Evolutionary conservation across 176 grass and related monocot species (phyloP), one percentile per base, ranked within the genome.

Genomic region (Lolium rigidum): DNA sequence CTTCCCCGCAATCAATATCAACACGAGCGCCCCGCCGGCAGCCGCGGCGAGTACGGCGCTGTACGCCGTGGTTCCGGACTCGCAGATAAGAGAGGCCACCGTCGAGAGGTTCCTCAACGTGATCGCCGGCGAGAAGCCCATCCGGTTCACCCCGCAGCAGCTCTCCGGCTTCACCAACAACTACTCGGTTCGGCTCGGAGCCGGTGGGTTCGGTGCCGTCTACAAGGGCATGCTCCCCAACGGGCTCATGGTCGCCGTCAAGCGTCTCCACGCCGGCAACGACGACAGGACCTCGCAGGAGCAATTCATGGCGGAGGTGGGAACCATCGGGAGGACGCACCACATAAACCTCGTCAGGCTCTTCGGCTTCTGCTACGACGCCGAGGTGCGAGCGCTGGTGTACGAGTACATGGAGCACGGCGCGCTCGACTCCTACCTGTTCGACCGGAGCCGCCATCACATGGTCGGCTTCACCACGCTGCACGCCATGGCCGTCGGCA

Each of bases 351-450:
- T 72, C 4, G 69, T 22, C 41, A 22, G 69, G 39, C 69, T 72
- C 39, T 47, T 46, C 20, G 69, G 69, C 18, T 92, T 89, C 79
- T 92, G 90, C 78, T 83, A 79, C 55, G 86, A 88, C 73, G 86
- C 56, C 24, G 35, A 61, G 17, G 37, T 86, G 62, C 60, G 74
- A 12, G 73, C 87, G 44, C 83, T 92, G 1, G 90, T 92, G 10
- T 92, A 91, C 70, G 90, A 92, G 67, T 69, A 68, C 86, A 78
- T 86, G 79, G 79, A 68, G 54, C 57, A 57, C 16, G 80, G 91
- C 50, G 22, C 87, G 43, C 84, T 89, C 35, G 86, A 74, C 66
- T 10, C 7, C 22, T 77, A 70, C 87, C 87, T 89, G 39, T 28
- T 56, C 26, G 21, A 12, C 51, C 35, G 8, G 65, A 26, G 14